Percentiles rank a stretch among this genome's conserved stretches.
Evolutionary conservation across 2,329 filamentous ascomycete genomes (phyloP).

Genomic region (Acrocalymma vagum): DNA sequence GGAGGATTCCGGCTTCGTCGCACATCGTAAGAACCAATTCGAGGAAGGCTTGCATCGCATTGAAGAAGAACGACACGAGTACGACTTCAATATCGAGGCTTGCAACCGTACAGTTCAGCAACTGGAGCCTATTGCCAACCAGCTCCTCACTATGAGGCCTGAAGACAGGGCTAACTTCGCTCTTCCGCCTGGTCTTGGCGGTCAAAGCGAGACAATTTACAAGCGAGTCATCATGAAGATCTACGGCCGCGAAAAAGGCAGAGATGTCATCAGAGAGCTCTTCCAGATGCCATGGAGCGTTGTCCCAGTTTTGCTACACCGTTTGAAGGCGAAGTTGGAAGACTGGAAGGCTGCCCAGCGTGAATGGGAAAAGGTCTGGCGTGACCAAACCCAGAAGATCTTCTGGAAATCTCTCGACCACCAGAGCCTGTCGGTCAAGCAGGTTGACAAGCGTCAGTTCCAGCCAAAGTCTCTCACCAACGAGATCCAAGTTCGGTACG

Average conservation of each 20-base stretch:
- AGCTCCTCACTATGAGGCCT: slow-evolving; percentile 78
- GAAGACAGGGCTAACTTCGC: slow-evolving; percentile 79
- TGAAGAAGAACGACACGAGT: slow-evolving; percentile 97
- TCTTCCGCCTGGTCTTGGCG: slow-evolving; percentile 84
- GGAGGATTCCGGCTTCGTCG: slow-evolving; percentile 96
- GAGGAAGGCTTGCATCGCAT: slow-evolving; percentile 96
- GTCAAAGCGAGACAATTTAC: slow-evolving; percentile 95
- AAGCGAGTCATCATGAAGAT: slow-evolving; percentile 98
- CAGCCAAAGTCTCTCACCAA: slow-evolving; percentile 89
- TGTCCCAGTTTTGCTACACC: slow-evolving; percentile 84
- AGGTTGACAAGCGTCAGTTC: slow-evolving; percentile 88
- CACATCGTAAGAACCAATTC: slow-evolving; percentile 94
- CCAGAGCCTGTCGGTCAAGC: slow-evolving; percentile 90
- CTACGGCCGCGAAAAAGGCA: slow-evolving; percentile 84
- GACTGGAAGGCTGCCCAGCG: slow-evolving; percentile 97
- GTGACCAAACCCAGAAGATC: slow-evolving; percentile 91
- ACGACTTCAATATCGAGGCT: slow-evolving; percentile 97
- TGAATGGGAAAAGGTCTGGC: slow-evolving; percentile 99
- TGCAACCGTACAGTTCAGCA: slow-evolving; percentile 95
- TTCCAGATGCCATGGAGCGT: slow-evolving; percentile 85
- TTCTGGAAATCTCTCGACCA: slow-evolving; percentile 97
- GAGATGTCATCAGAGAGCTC: slow-evolving; percentile 86
- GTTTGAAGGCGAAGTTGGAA: slow-evolving; percentile 94
- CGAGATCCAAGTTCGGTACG: slow-evolving; percentile 89
- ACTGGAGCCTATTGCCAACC: slow-evolving; percentile 90